Conservation (phyloP, 2,329 filamentous ascomycete genomes). For the Alternaria brassicae region DNA sequence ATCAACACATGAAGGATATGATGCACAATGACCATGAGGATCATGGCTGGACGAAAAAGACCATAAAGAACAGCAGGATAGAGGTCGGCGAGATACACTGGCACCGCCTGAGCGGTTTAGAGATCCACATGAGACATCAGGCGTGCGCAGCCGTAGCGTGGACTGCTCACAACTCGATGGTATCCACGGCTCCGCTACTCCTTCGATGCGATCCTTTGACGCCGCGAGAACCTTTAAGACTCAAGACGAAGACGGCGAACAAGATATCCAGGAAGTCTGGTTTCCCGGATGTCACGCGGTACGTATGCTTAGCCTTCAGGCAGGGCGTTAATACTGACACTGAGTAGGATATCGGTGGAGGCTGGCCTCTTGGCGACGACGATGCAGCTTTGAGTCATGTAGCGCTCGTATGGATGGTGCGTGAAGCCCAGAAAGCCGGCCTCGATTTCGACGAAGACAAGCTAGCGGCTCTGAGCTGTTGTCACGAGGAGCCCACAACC, state of each 20-base stretch:
- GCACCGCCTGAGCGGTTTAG: slow-evolving; percentile 41
- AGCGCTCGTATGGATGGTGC: slow-evolving; percentile 74
- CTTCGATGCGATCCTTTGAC: slow-evolving; percentile 45
- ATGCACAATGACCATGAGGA: slow-evolving; percentile 23
- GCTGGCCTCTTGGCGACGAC: slow-evolving; percentile 69
- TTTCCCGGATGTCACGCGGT: slow-evolving; percentile 77
- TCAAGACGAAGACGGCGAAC: slow-evolving; percentile 56
- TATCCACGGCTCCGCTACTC: slow-evolving; percentile 23
- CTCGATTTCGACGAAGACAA: slow-evolving; percentile 74
- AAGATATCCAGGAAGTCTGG: slow-evolving; percentile 82
- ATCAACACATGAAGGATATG: slow-evolving; percentile 20
- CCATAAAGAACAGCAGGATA: slow-evolving; percentile 8
- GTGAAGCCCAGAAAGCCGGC: slow-evolving; percentile 69
- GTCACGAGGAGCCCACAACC: slow-evolving; percentile 51
- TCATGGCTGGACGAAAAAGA: slow-evolving; percentile 20
- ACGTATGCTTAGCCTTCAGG: slow-evolving; percentile 12
- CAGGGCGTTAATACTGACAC: slow-evolving; percentile 11
- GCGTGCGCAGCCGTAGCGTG: slow-evolving; percentile 43
- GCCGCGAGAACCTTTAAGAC: slow-evolving; percentile 31
- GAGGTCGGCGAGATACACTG: slow-evolving; percentile 35
- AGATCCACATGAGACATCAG: slow-evolving; percentile 45
- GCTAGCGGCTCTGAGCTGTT: slow-evolving; percentile 70
- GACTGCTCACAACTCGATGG: slow-evolving; percentile 29
- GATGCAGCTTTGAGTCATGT: slow-evolving; percentile 68
- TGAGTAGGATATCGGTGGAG: slow-evolving; percentile 72